Base-by-base conservation (phyloP, 345 rosid genomes). In the Bretschneidera sinensis region DNA sequence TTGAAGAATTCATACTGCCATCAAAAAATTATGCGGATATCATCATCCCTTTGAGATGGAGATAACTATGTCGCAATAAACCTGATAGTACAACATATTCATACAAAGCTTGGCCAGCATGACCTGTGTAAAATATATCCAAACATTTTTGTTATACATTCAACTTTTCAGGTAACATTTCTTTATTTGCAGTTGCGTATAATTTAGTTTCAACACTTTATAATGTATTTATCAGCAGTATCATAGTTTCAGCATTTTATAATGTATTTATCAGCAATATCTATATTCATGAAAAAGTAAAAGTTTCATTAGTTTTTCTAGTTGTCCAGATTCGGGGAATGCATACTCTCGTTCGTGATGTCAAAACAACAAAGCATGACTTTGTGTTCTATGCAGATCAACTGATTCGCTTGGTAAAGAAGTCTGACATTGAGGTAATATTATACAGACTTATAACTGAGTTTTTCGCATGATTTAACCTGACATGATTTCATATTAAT, bases 341-440 rank as follows among this genome's bases (percentile, higher is more conserved):
- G 99, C 97, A 89, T 64, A 89, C 97, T 5, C 89, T 94, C 43
- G 73, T 90, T 61, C 92, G 95, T 0, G 95, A 86, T 62, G 72
- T 77, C 52, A 82, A 78, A 45, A 88, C 96, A 20, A 80, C 71
- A 50, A 90, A 88, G 70, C 92, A 94, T 34, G 96, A 94, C 64
- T 94, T 86, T 61, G 88, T 83, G 54, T 94, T 94, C 59, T 89
- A 94, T 35, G 86, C 97, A 24, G 99, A 94, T 68, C 76, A 97
- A 33, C 77, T 89, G 48, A 92, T 92, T 71, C 92, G 96, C 58
- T 70, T 89, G 97, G 97, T 89, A 84, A 45, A 53, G 14, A 11
- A 9, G 3, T 39, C 54, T 60, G n/a, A 1, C 0, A 8, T 2
- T 53, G 21, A 43, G 13, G 24, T 20, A 19, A 49, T 9, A 39